These are phyloP conservation scores for Boletus pseudo-olivaceus DNA, from an alignment of 768 basidiomycete genomes.

Conservation along the genomic window DNA sequence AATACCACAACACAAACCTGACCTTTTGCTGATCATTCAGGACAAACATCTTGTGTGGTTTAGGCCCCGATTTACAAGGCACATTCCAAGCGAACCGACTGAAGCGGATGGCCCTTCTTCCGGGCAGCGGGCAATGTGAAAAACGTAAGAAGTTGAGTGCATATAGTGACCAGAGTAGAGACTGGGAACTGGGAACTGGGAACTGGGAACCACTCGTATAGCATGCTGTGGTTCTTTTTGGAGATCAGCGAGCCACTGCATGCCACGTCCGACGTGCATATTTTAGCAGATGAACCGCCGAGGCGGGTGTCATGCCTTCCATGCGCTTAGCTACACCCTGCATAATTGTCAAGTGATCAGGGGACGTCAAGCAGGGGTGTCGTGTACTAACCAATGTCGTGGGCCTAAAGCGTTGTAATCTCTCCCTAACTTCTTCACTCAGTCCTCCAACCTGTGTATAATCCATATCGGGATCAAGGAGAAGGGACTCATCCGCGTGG, in stretches of 20 bases:
- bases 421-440: slow-evolving; percentile 72
- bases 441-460: slow-evolving; percentile 64
- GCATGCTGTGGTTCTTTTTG: neutral
- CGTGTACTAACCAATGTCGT: slow-evolving; percentile 56
- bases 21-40: neutral
- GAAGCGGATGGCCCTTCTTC: no score
- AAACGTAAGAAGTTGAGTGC: no score
- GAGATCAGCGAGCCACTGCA: neutral
- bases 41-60: neutral
- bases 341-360: neutral
- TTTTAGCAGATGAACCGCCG: slow-evolving; percentile 63
- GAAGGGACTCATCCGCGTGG: slow-evolving; percentile 68
- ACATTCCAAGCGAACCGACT: no score
- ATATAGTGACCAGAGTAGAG: neutral
- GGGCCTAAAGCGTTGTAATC: slow-evolving; percentile 58
- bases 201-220: neutral
- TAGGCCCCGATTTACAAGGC: neutral
- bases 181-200: slow-evolving; percentile 2
- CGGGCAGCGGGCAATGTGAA: no score
- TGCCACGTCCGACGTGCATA: slow-evolving; percentile 47
- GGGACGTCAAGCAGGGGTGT: neutral
- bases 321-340: slow-evolving; percentile 94
- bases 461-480: slow-evolving; percentile 67
- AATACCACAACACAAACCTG: neutral
- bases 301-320: slow-evolving; percentile 89